A percentile compares a stretch with the other conserved stretches of the same genome.
Conservation (phyloP, 495 filamentous ascomycete species). For the Neurospora sublineolata region DNA sequence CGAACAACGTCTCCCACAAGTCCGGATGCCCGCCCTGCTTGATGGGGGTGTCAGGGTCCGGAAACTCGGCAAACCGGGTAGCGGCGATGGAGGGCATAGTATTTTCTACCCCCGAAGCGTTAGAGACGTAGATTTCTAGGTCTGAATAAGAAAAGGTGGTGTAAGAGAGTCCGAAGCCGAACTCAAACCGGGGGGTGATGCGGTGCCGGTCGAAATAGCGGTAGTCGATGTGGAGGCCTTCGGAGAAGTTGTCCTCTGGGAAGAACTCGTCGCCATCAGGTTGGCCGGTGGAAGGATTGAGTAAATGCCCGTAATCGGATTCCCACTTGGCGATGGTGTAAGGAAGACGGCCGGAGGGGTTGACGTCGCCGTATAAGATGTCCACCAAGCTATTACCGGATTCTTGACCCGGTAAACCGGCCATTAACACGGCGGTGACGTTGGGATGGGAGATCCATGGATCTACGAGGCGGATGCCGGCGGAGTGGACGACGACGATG, state of each 20-base stretch:
- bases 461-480: constrained; percentile 26
- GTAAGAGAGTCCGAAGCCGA: constrained; percentile 68
- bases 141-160: constrained; percentile 39
- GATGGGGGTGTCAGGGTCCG: constrained; percentile 2
- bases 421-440: constrained; percentile 25
- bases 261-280: constrained; percentile 24
- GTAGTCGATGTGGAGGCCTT: constrained; percentile 75
- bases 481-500: constrained; percentile 37
- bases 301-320: constrained; percentile 42
- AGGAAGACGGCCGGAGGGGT: constrained; percentile 54
- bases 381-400: constrained; percentile 19
- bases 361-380: constrained; percentile 24
- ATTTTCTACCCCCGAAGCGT: not conserved
- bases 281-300: constrained; percentile 27
- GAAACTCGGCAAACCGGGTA: constrained; percentile 5
- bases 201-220: constrained; percentile 56
- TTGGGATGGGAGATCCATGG: constrained; percentile 31
- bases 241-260: constrained; percentile 44
- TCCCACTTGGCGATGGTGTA: constrained; percentile 52
- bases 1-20: constrained; percentile 51
- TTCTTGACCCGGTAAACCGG: constrained; percentile 25
- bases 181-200: constrained; percentile 62
- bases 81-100: not conserved
- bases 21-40: constrained; percentile 58
- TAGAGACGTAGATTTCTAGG: not conserved